Evolutionary conservation across 495 filamentous ascomycete species (phyloP), one percentile per base, ranked within the genome.

Genomic region (Penicillium nucicola): DNA sequence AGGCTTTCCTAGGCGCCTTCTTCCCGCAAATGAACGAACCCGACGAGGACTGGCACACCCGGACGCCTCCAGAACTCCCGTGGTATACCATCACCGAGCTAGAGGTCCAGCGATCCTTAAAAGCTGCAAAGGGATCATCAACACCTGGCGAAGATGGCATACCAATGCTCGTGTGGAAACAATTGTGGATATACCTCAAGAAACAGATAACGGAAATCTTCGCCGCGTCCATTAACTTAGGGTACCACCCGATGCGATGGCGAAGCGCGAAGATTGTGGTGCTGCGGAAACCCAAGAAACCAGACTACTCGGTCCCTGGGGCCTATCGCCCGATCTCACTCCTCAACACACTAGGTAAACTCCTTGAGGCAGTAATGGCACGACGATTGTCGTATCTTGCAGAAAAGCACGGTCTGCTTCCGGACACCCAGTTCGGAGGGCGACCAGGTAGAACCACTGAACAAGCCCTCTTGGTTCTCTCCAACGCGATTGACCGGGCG

Each of bases 251-350:
- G 2, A 44, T 44, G 25, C 32, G 41, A 35, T 65, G 48, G 55
- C 25, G 55, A 11, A 42, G 31, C 5, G 55, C 50, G 8, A 35
- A 48, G n/a, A 68, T 64, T 17, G 50, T 65, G 13, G 64, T 63
- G 0, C 38, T 66, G 10, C 42, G 51, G 19, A 66, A 66, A 42
- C 63, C 63, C 0, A 47, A 54, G 3, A 62, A 67, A 31, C 23
- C 45, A 5, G 61, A 67, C 30, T 67, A 67, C 48, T 42, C 55
- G 30, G 7, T 38, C 0, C 56, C 56, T 1, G 45, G 49, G n/a
- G 54, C 50, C 4, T 65, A 65, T 14, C 58, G 54, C 17, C 58
- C 56, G 10, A 67, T 67, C 18, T 56, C 55, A 28, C 56, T 67
- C 2, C 55, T 68, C 0, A 61, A 60, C 38, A 61, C 55, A 13